These are phyloP conservation scores for Rhododendron williamsianum DNA, from an alignment of 148 eudicot genomes.

Conservation along the genomic window DNA sequence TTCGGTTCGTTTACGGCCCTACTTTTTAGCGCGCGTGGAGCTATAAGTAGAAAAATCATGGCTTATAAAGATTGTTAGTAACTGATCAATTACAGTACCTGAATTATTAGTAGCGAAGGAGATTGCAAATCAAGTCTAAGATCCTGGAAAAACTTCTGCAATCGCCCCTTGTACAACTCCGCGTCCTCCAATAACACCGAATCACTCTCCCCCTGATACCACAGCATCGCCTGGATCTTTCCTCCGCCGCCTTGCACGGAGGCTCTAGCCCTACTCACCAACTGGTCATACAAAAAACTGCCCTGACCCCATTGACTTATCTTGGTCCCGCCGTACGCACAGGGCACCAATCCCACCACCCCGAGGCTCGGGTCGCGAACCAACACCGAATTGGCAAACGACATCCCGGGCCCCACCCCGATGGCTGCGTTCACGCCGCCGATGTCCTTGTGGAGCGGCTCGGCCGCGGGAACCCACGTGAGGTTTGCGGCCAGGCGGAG, in stretches of 20 bases:
- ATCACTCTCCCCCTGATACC: conserved; percentile 48
- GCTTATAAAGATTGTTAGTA: not conserved
- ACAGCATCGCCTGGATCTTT: conserved; percentile 24
- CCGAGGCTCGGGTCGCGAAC: conserved; percentile 9
- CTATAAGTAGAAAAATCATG: not conserved
- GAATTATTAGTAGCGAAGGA: conserved; percentile 16
- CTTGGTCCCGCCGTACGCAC: conserved; percentile 34
- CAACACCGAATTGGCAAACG: conserved; percentile 24
- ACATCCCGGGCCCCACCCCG: conserved; percentile 44
- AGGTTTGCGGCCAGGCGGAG: conserved; percentile 13
- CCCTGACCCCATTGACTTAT: conserved; percentile 30
- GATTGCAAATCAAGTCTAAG: conserved; percentile 24
- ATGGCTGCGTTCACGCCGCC: conserved; percentile 24
- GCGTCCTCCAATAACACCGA: conserved; percentile 18
- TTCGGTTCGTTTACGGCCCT: too few species aligned
- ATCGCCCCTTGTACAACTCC: conserved; percentile 3
- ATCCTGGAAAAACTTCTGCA: conserved; percentile 19
- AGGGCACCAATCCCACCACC: conserved; percentile 32
- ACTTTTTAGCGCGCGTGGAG: too few species aligned
- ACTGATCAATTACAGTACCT: not conserved
- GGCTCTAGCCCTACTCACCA: conserved; percentile 24
- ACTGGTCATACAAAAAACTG: not conserved
- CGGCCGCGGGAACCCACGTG: conserved; percentile 26
- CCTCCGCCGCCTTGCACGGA: conserved; percentile 25
- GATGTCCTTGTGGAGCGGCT: conserved; percentile 37